phyloP scores from a whole-genome alignment of 805 yeast species.

The Ogataea nakhonphanomensis region DNA sequence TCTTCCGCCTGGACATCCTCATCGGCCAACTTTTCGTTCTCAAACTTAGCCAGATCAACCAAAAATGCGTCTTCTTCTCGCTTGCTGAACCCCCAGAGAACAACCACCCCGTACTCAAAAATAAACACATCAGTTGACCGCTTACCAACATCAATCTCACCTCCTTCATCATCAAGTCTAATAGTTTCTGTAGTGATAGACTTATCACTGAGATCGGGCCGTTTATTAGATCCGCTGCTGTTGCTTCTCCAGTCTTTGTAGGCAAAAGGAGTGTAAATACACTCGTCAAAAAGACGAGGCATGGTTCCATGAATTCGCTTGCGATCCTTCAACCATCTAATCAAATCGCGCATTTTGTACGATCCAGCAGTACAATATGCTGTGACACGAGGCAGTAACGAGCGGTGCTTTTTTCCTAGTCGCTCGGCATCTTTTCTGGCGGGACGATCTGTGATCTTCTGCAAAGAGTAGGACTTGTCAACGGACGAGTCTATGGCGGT shows the following conservation, averaged over 20 bases:
- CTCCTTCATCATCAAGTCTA: conserved; percentile 89
- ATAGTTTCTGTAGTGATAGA: conserved; percentile 40
- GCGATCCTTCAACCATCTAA: conserved; percentile 80
- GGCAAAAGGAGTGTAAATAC: conserved; percentile 86
- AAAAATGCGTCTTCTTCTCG: conserved; percentile 81
- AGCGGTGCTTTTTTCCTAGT: conserved; percentile 81
- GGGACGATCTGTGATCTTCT: conserved; percentile 78
- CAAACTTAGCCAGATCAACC: conserved; percentile 84
- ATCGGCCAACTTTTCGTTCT: conserved; percentile 82
- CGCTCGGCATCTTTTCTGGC: conserved; percentile 94
- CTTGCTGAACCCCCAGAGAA: conserved; percentile 90
- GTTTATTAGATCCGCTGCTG: conserved; percentile 18
- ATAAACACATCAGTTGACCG: conserved; percentile 75
- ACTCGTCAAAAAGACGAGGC: conserved; percentile 91
- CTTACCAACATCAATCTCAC: conserved; percentile 85
- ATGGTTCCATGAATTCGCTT: conserved; percentile 69
- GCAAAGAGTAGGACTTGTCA: conserved; percentile 69
- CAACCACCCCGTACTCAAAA: conserved; percentile 96
- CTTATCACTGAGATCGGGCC: conserved; percentile 7
- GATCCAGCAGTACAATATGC: conserved; percentile 96
- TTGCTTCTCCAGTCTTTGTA: conserved; percentile 72
- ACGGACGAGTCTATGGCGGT: conserved; percentile 20
- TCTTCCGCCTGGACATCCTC: conserved; percentile 95
- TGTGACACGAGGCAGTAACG: conserved; percentile 85
- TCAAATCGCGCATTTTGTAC: conserved; percentile 81